Conservation (phyloP, 1,284 basidiomycete genomes). For the Schizophyllum commune region DNA sequence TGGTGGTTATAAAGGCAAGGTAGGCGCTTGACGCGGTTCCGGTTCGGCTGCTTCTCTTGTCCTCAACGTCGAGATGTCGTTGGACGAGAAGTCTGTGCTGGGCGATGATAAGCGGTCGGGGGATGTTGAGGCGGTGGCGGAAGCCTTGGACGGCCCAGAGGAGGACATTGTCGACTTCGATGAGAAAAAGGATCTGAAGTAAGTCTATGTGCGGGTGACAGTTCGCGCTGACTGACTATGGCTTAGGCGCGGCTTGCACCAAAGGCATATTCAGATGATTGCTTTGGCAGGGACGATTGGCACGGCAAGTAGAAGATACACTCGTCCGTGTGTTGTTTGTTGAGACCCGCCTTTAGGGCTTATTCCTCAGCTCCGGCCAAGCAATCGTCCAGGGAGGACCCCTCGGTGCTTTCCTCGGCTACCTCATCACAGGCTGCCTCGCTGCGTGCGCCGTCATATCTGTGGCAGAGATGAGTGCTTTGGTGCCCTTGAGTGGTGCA, state of each 20-base stretch:
- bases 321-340: slow-evolving; percentile 4
- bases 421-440: slow-evolving; percentile 35
- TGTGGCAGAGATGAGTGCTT: slow-evolving; percentile 12
- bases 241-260: slow-evolving; percentile 7
- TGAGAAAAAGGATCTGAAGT: background rate
- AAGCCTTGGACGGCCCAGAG: background rate
- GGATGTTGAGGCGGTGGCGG: background rate
- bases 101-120: background rate
- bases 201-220: background rate
- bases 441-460: slow-evolving; percentile 23
- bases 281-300: slow-evolving; percentile 10
- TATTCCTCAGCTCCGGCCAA: slow-evolving; percentile 40
- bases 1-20: background rate
- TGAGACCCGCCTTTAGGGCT: slow-evolving; percentile 20
- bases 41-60: background rate
- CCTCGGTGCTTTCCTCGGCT: slow-evolving; percentile 39
- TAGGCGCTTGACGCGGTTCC: background rate
- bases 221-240: background rate
- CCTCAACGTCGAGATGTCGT: background rate
- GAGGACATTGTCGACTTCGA: background rate
- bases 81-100: background rate
- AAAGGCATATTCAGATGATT: slow-evolving; percentile 17
- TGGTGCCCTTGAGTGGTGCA: slow-evolving; percentile 7
- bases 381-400: slow-evolving; percentile 36
- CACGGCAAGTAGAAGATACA: background rate